Conservation (phyloP, 1,139 yeast genomes). For the Saccharomyces hybrid region DNA sequence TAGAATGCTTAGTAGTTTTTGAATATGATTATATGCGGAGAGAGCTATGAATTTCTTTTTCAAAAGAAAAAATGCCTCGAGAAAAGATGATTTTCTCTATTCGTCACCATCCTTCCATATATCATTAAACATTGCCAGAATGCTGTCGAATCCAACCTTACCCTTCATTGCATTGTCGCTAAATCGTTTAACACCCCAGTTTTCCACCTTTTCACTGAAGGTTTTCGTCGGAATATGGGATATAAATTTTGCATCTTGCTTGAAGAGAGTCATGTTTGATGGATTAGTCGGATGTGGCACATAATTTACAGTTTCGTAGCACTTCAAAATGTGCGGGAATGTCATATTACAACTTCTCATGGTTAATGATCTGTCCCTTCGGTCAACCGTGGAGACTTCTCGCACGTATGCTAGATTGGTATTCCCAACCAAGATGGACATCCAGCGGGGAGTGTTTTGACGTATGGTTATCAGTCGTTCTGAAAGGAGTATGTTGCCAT, state of each 20-base stretch:
- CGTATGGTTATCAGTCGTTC: conserved; percentile 87
- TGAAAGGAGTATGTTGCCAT: conserved; percentile 55
- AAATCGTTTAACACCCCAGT: conserved; percentile 84
- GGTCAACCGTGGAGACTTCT: conserved; percentile 82
- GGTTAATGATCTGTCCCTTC: conserved; percentile 53
- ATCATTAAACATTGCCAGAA: conserved; percentile 36
- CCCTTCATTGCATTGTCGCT: conserved; percentile 81
- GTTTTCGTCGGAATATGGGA: conserved; percentile 35
- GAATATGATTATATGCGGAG: not conserved
- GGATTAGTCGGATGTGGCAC: conserved; percentile 56
- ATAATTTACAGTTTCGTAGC: conserved; percentile 79
- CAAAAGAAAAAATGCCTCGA: not conserved
- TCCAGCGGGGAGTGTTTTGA: conserved; percentile 83
- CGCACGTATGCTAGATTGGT: conserved; percentile 71
- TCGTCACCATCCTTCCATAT: not conserved
- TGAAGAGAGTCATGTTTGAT: conserved; percentile 48
- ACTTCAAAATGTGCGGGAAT: conserved; percentile 66
- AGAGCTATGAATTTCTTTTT: not conserved
- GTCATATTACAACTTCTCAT: conserved; percentile 86
- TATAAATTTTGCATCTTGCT: conserved; percentile 81
- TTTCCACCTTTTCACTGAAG: conserved; percentile 77
- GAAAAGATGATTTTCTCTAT: not conserved
- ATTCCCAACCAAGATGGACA: conserved; percentile 66
- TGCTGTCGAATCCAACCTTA: conserved; percentile 66
- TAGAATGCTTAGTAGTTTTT: not conserved